Evolutionary conservation across 192 early-diverging fungal species (phyloP).

Genomic region (Backusella mclennaniae): DNA sequence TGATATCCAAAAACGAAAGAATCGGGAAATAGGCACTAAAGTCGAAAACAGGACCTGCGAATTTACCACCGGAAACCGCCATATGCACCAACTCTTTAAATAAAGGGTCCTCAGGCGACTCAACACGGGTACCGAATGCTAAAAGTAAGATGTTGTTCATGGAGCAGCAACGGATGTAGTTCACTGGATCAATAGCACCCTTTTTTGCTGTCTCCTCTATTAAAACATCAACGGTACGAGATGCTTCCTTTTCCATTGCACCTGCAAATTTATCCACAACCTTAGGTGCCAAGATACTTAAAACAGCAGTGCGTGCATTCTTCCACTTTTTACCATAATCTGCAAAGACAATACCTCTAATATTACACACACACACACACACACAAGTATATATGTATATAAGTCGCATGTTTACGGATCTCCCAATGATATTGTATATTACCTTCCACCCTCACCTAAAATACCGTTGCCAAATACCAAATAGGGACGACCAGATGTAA

Average conservation of each 20-base stretch:
- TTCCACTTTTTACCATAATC: slow-evolving; percentile 8
- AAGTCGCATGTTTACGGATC: not conserved
- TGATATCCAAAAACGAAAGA: not conserved
- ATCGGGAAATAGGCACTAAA: not conserved
- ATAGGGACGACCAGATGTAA: slow-evolving; percentile 1
- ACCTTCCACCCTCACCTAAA: slow-evolving; percentile 4
- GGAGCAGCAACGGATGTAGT: not conserved
- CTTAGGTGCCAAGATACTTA: slow-evolving; percentile 3
- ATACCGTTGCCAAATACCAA: slow-evolving; percentile 5
- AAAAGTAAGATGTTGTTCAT: not conserved
- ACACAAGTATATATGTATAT: no score
- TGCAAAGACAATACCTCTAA: slow-evolving; percentile 12
- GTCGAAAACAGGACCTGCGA: not conserved
- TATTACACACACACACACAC: not conserved
- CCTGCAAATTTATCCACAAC: not conserved
- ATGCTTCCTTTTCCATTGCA: not conserved
- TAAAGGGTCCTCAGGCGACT: not conserved
- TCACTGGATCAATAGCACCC: not conserved
- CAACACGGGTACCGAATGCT: not conserved
- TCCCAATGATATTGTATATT: not conserved
- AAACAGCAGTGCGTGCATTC: not conserved
- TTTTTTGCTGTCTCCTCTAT: not conserved
- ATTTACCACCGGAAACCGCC: not conserved
- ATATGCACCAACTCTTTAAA: slow-evolving; percentile 5
- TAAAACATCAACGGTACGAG: not conserved